phyloP scores from a whole-genome alignment of 768 basidiomycete genomes.

The Rhodotorula kratochvilovae region DNA sequence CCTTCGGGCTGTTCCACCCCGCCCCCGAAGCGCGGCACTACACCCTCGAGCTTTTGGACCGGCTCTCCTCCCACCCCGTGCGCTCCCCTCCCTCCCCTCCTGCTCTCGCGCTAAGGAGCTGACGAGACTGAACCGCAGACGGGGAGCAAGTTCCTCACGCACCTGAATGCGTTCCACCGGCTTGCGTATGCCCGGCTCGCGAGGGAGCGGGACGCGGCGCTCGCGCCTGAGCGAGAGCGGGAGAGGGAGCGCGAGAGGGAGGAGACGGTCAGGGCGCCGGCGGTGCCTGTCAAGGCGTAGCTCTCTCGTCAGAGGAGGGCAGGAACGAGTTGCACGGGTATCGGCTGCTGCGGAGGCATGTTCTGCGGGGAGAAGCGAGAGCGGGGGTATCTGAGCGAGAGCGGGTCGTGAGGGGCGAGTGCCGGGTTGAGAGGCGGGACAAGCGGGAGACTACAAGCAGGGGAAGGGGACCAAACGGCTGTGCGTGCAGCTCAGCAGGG shows the following conservation, averaged over 20 bases:
- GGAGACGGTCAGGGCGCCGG: background rate
- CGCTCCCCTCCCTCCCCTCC: constrained; percentile 39
- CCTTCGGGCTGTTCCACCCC: constrained; percentile 88
- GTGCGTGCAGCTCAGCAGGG: no score
- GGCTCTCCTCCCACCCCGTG: constrained; percentile 70
- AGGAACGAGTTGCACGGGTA: no score
- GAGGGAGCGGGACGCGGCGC: background rate
- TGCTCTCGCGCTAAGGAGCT: no score
- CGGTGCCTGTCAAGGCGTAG: no score
- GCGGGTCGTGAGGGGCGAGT: no score
- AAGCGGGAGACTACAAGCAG: no score
- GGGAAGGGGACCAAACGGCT: no score
- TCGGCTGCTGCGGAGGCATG: no score
- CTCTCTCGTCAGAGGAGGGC: no score
- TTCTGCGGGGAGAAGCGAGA: no score
- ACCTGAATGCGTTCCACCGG: constrained; percentile 81
- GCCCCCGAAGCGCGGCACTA: constrained; percentile 67
- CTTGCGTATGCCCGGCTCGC: constrained; percentile 63
- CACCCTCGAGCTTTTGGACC: constrained; percentile 78
- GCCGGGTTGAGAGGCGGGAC: no score
- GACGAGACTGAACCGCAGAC: constrained; percentile 53
- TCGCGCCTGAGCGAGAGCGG: background rate
- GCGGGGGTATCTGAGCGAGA: no score
- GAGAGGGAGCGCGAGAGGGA: background rate
- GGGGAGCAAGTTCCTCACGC: constrained; percentile 69